These are phyloP conservation scores for Elsinoe arachidis DNA, from an alignment of 2,329 filamentous ascomycete genomes.

Conservation along the genomic window DNA sequence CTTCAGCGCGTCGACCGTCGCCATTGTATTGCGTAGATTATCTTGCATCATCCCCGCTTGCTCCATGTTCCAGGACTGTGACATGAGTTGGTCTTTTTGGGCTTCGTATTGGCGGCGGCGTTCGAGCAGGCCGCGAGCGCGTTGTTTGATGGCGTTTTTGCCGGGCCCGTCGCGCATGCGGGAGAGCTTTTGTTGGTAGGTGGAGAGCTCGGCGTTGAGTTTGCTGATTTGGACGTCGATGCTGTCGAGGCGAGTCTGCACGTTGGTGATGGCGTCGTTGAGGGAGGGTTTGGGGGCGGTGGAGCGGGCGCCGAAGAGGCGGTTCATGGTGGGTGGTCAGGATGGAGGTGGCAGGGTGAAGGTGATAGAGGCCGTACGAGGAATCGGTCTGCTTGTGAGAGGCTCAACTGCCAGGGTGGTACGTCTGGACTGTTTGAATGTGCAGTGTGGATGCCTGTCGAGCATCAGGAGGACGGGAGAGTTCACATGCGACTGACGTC, in stretches of 20 bases:
- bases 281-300: slow-evolving; percentile 85
- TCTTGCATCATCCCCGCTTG: slow-evolving; percentile 98
- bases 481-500: slow-evolving; percentile 6
- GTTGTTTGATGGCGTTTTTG: slow-evolving; percentile 85
- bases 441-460: neutral
- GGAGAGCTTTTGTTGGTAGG: slow-evolving; percentile 76
- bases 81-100: slow-evolving; percentile 86
- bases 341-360: neutral
- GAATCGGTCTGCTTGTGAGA: neutral
- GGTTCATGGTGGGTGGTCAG: slow-evolving; percentile 61
- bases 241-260: slow-evolving; percentile 71
- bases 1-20: slow-evolving; percentile 95
- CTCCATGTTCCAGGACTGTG: slow-evolving; percentile 98
- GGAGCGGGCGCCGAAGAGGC: slow-evolving; percentile 83
- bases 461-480: neutral
- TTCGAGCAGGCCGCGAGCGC: slow-evolving; percentile 88
- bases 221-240: slow-evolving; percentile 93
- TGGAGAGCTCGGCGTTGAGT: slow-evolving; percentile 79
- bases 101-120: slow-evolving; percentile 89
- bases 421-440: neutral
- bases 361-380: neutral
- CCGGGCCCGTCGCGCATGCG: slow-evolving; percentile 95
- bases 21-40: slow-evolving; percentile 97
- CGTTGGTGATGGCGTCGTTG: slow-evolving; percentile 70
- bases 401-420: neutral